phyloP scores from a whole-genome alignment of 495 filamentous ascomycete species.

The Neurospora sp. region DNA sequence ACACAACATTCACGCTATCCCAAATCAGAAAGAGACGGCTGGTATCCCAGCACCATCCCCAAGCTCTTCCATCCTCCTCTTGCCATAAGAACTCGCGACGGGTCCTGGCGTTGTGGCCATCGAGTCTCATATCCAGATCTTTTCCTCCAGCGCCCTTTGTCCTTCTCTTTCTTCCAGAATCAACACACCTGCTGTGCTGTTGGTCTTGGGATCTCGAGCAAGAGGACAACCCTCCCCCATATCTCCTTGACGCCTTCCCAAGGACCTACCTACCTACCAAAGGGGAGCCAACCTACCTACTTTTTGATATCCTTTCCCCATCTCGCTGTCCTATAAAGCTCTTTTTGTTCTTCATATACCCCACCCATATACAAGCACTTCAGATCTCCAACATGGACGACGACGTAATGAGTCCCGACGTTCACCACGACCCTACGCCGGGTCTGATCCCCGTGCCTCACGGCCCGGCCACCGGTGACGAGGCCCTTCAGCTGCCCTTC shows the following conservation, averaged over 20 bases:
- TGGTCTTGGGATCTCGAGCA: background rate
- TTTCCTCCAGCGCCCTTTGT: background rate
- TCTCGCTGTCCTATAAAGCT: background rate
- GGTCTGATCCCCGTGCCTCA: slow-evolving; percentile 40
- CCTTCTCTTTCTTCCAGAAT: background rate
- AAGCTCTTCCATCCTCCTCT: background rate
- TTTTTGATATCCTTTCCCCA: background rate
- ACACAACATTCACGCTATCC: background rate
- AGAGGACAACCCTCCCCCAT: background rate
- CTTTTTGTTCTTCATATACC: background rate
- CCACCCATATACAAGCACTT: slow-evolving; percentile 2
- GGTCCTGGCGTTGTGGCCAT: background rate
- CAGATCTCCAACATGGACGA: slow-evolving; percentile 14
- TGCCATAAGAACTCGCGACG: background rate
- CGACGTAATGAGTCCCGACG: slow-evolving; percentile 26
- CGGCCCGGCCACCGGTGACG: slow-evolving; percentile 34
- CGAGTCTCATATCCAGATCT: background rate
- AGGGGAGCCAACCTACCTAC: slow-evolving; percentile 1
- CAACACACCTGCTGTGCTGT: background rate
- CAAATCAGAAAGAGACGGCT: background rate
- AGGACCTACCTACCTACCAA: background rate
- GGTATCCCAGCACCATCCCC: background rate
- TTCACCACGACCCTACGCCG: slow-evolving; percentile 29
- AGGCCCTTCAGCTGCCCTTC: slow-evolving; percentile 7
- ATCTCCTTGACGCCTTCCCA: background rate